These are phyloP conservation scores for Citrus trifoliata DNA, from an alignment of 345 rosid species.

Conservation along the genomic window DNA sequence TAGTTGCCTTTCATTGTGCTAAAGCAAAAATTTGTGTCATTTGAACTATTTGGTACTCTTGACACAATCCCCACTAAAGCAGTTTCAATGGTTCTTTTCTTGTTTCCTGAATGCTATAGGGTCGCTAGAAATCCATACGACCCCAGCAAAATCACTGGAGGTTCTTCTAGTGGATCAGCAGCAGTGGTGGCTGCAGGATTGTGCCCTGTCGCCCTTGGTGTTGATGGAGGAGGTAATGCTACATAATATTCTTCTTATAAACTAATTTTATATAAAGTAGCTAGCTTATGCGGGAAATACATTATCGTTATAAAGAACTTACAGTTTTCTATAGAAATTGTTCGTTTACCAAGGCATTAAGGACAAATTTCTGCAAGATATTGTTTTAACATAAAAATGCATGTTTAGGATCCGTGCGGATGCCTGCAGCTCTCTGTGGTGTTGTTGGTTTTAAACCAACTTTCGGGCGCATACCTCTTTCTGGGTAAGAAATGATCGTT, in stretches of 20 bases:
- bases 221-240: constrained; percentile 72
- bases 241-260: neutral
- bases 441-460: constrained; percentile 76
- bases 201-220: constrained; percentile 78
- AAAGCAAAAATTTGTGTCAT: neutral
- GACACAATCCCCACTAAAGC: neutral
- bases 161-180: constrained; percentile 81
- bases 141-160: constrained; percentile 47
- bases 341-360: fast-evolving
- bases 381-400: neutral
- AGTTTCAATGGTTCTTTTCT: neutral
- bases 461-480: constrained; percentile 56
- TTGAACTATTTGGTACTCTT: neutral
- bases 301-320: too few relatives aligned
- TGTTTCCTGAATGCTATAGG: constrained; percentile 23
- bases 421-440: constrained; percentile 81
- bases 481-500: constrained; percentile 38
- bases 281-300: too few relatives aligned
- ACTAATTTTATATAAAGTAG: neutral
- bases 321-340: too few relatives aligned
- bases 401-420: constrained; percentile 59
- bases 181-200: constrained; percentile 73
- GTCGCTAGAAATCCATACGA: constrained; percentile 61
- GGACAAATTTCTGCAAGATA: neutral
- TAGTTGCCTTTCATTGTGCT: neutral